Evolutionary conservation across 2,329 filamentous ascomycete genomes (phyloP), one percentile per base, ranked within the genome.

Genomic region (Venturia carpophila): DNA sequence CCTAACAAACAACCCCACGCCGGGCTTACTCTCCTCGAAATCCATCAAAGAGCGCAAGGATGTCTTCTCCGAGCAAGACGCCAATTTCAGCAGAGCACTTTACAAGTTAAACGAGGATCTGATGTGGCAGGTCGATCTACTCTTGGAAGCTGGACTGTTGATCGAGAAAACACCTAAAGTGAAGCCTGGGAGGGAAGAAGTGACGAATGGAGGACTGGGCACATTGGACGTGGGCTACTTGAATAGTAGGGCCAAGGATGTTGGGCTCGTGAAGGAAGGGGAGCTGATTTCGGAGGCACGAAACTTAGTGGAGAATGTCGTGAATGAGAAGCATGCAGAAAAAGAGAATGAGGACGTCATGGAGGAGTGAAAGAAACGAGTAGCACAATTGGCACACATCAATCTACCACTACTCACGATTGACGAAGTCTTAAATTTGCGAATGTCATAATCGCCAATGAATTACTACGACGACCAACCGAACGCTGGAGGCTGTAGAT

Each of bases 211-310:
- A 15, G 80, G 80, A 9, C 69, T 81, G 56, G 80, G 80, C 9
- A 74, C 76, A 78, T 15, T 97, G 64, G 92, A 97, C 73, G 87
- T 95, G 17, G 92, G 92, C 41, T 93, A 90, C 85, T 77, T 97
- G 70, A 97, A 97, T 73, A 92, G 90, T 71, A 84, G 91, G 66
- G 91, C 90, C 67, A 88, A 90, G 68, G 88, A 88, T 68, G 89
- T 95, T 27, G 90, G 90, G 65, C 84, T 87, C 71, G 88, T 91
- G 68, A 94, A 93, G 82, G 91, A 95, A 72, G 84, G 84, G 1
- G 91, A 97, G 76, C 78, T 96, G 56, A 88, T 93, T 85, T 81
- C 79, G 42, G 82, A 83, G 69, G 82, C 84, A 49, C 83, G 80
- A 69, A 76, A 75, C 58, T 81, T 88, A 67, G 72, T 89, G 49